phyloP scores from a whole-genome alignment of 2,329 filamentous ascomycete species.

The Kalaharituber pfeilii region DNA sequence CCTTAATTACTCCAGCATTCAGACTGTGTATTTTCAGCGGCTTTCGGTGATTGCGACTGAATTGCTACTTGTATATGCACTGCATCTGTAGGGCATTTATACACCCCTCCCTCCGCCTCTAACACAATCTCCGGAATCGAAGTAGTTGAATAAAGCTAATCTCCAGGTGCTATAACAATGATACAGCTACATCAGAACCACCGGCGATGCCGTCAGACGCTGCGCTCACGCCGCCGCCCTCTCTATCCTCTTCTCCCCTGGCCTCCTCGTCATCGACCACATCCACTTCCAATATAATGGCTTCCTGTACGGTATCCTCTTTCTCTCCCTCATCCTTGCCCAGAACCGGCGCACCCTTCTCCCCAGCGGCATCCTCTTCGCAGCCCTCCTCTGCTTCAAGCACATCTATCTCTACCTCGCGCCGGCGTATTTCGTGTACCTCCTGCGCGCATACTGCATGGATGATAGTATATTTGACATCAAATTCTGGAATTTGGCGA shows the following conservation, averaged over 20 bases:
- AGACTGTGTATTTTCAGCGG: conserved; percentile 85
- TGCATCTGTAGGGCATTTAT: conserved; percentile 44
- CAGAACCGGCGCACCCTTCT: conserved; percentile 49
- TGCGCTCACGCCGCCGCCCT: conserved; percentile 73
- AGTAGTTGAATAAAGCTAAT: conserved; percentile 19
- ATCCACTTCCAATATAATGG: conserved; percentile 99
- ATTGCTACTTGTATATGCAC: conserved; percentile 62
- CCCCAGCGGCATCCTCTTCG: conserved; percentile 66
- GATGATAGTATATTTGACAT: conserved; percentile 61
- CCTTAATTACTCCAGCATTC: conserved; percentile 75
- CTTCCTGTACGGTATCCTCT: conserved; percentile 77
- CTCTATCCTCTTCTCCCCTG: conserved; percentile 79
- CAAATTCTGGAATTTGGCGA: conserved; percentile 60
- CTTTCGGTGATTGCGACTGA: conserved; percentile 75
- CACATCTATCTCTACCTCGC: conserved; percentile 96
- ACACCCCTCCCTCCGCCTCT: neutral
- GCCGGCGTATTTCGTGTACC: conserved; percentile 84
- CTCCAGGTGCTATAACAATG: conserved; percentile 54
- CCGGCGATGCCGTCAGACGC: conserved; percentile 26
- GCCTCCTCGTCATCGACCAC: conserved; percentile 91
- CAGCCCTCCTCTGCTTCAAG: conserved; percentile 76
- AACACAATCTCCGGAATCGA: neutral
- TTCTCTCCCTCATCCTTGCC: conserved; percentile 71
- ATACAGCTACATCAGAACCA: conserved; percentile 41
- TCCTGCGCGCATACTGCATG: conserved; percentile 78